Base-by-base conservation (phyloP, 306 rosid genomes). In the Quercus bicolor region DNA sequence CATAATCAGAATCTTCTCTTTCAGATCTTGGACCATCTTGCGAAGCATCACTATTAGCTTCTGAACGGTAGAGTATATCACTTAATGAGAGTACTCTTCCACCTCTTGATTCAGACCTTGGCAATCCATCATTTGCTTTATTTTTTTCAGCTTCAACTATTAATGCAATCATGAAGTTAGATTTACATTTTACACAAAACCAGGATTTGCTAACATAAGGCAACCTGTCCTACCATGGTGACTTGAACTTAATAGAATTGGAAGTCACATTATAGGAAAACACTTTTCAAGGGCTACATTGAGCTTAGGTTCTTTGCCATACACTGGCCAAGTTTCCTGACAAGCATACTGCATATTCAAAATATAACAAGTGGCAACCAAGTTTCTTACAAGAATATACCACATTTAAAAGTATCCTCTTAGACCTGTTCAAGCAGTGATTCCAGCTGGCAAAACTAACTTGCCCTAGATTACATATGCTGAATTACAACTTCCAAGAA, bases 1-100 rank as follows among this genome's bases (percentile, higher is more conserved):
- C 98, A 37, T 89, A 89, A 83, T 95, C 99, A 77, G 99, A 93
- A 83, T 93, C 96, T 84, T 91, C 98, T 82, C 96, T 89, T 31
- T 95, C 99, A 40, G 96, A 95, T 85, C 93, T 83, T 16, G 88
- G 90, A 78, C 96, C 97, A 82, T 95, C 99, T 86, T 87, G 95
- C 19, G 97, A 91, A 81, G 78, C 87, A 81, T 95, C 97, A 79
- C 98, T 89, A 79, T 91, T 92, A 77, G 84, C 97, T 83, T 90
- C 98, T 19, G 92, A 79, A 11, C 85, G 98, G 83, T 91, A 89
- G 28, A 95, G 88, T 85, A 95, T 88, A 82, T 95, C 97, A 83
- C 96, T 93, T 69, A 93, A 86, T 73, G 97, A 92, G 59, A 91
- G 79, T 70, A 86, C 80, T 81, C 90, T 84, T 84, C 86, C 97